Conservation (phyloP, 2,329 filamentous ascomycete genomes). For the Apiospora aurea region DNA sequence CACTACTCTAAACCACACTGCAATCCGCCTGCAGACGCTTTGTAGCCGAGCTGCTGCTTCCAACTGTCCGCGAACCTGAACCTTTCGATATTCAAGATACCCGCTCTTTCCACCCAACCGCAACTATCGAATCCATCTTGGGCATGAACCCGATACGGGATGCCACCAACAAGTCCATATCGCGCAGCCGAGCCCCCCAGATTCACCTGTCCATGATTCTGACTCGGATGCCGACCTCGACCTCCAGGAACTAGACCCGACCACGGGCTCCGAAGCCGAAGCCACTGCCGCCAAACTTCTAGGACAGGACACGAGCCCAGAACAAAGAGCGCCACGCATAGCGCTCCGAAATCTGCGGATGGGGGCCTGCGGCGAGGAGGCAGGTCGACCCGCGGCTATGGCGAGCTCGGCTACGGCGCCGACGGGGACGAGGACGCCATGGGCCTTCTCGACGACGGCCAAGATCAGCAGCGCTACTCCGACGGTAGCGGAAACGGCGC, state of each 20-base stretch:
- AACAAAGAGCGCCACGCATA: conserved; percentile 64
- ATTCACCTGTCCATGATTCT: conserved; percentile 71
- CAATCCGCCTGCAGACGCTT: not conserved
- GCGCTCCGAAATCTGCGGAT: conserved; percentile 75
- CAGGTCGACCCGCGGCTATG: conserved; percentile 63
- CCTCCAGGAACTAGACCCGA: conserved; percentile 79
- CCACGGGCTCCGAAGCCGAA: conserved; percentile 45
- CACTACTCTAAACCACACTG: not conserved
- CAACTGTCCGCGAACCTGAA: conserved; percentile 5
- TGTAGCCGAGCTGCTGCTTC: conserved; percentile 1
- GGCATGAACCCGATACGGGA: conserved; percentile 51
- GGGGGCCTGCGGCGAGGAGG: conserved; percentile 65
- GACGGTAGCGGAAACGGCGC: conserved; percentile 66
- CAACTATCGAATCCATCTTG: conserved; percentile 26
- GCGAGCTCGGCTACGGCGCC: conserved; percentile 64
- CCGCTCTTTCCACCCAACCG: conserved; percentile 5
- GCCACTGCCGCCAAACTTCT: conserved; percentile 43
- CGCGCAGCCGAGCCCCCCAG: conserved; percentile 66
- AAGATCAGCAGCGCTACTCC: conserved; percentile 60
- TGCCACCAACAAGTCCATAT: conserved; percentile 62
- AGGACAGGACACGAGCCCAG: conserved; percentile 59
- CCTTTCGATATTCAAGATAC: not conserved
- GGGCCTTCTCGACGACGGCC: conserved; percentile 69
- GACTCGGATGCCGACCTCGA: conserved; percentile 82
- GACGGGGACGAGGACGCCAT: conserved; percentile 71